Percentiles rank a stretch among this genome's conserved stretches.
These are phyloP conservation scores for Eucalyptus sp. DNA, from an alignment of 345 rosid species.

Conservation along the genomic window DNA sequence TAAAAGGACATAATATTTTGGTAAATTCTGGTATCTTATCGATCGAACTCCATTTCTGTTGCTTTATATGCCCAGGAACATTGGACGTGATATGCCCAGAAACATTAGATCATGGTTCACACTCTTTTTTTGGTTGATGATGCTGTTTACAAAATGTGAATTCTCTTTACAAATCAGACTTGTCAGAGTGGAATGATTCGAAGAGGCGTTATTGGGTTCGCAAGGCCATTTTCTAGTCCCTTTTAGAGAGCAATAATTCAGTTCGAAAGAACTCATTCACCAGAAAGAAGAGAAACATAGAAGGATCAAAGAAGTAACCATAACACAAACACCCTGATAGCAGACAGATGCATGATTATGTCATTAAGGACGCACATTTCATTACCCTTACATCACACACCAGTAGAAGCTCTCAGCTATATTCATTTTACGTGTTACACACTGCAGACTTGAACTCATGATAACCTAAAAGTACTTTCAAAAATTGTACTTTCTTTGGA, in stretches of 20 bases:
- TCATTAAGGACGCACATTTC: not conserved
- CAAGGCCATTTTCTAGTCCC: not conserved
- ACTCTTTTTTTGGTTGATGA: not conserved
- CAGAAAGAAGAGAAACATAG: not conserved
- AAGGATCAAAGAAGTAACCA: not conserved
- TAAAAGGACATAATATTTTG: not conserved
- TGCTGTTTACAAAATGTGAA: not conserved
- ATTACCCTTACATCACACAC: not conserved
- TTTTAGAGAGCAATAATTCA: not conserved
- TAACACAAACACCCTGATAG: not conserved
- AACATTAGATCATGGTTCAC: no score
- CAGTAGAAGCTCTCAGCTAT: not conserved
- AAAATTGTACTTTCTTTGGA: not conserved
- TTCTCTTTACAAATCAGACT: not conserved
- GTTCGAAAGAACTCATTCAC: not conserved
- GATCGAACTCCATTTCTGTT: not conserved
- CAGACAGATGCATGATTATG: not conserved
- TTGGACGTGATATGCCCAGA: no score
- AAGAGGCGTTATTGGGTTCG: not conserved
- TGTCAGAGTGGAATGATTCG: not conserved
- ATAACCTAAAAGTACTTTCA: not conserved
- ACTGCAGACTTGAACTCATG: not conserved
- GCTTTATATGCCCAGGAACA: no score
- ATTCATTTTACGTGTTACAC: not conserved
- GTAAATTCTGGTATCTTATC: not conserved